Evolutionary conservation across 495 filamentous ascomycete genomes (phyloP).

Genomic region (Xylaria nigripes): DNA sequence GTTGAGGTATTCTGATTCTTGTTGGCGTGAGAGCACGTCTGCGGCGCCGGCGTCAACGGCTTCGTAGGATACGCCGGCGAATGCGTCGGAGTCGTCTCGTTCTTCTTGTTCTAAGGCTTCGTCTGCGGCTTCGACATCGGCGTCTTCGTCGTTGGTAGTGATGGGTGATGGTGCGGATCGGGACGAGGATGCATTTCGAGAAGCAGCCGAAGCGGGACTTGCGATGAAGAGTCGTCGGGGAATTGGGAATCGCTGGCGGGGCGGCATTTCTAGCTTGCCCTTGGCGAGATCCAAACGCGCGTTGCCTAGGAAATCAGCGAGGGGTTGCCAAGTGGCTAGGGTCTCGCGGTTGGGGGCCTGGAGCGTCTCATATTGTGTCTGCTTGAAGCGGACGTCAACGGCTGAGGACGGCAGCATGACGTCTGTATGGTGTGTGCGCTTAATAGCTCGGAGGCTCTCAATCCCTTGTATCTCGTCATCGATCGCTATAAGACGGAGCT

Average conservation of each 20-base stretch:
- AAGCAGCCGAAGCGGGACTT: no score
- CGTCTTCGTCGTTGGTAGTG: no score
- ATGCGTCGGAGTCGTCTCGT: no score
- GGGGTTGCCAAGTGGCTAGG: slow-evolving; percentile 17
- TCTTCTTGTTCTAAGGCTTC: no score
- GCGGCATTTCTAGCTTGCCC: slow-evolving; percentile 30
- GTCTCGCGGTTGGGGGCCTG: slow-evolving; percentile 7
- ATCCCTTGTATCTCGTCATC: slow-evolving; percentile 17
- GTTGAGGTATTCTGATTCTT: neutral
- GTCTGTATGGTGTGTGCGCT: slow-evolving; percentile 13
- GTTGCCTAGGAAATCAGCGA: slow-evolving; percentile 30
- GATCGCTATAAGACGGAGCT: slow-evolving; percentile 30
- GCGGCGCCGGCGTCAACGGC: no score
- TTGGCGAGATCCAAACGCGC: slow-evolving; percentile 29
- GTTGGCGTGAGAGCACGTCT: neutral
- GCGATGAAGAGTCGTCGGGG: slow-evolving; percentile 23
- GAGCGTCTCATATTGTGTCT: slow-evolving; percentile 26
- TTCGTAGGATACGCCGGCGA: no score
- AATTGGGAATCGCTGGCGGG: slow-evolving; percentile 29
- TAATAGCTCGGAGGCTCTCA: slow-evolving; percentile 19
- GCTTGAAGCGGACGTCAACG: slow-evolving; percentile 35
- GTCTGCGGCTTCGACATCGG: no score
- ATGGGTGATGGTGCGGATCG: no score
- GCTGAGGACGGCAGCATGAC: slow-evolving; percentile 29
- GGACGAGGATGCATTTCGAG: neutral